Conservation (phyloP, 2,329 filamentous ascomycete genomes). For the Canariomyces notabilis region DNA sequence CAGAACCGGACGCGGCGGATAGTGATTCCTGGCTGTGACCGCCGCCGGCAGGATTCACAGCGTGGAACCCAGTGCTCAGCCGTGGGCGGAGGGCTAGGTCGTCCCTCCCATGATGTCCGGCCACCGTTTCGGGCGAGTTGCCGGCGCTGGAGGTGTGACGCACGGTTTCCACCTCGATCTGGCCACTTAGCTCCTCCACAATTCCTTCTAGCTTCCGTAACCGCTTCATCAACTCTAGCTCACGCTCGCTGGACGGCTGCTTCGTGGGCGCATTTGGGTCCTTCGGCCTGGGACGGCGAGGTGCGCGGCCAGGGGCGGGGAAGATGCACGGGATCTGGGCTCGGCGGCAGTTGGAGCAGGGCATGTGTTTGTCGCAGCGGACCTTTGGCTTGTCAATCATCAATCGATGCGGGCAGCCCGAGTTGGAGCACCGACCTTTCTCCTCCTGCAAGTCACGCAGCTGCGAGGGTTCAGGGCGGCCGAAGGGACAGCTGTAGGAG, state of each 20-base stretch:
- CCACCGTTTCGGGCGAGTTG: slow-evolving; percentile 35
- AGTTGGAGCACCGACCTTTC: slow-evolving; percentile 20
- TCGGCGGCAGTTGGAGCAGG: slow-evolving; percentile 69
- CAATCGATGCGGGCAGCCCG: background rate
- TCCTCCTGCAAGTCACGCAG: slow-evolving; percentile 43
- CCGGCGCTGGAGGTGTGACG: slow-evolving; percentile 33
- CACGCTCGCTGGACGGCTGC: slow-evolving; percentile 55
- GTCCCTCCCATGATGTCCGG: slow-evolving; percentile 21
- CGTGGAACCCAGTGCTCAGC: background rate
- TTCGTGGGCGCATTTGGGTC: slow-evolving; percentile 58
- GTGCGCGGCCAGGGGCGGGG: slow-evolving; percentile 67
- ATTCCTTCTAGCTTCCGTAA: slow-evolving; percentile 70
- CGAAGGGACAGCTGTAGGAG: slow-evolving; percentile 22
- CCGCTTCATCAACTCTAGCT: slow-evolving; percentile 66
- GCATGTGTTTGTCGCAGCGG: slow-evolving; percentile 72
- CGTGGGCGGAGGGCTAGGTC: slow-evolving; percentile 12
- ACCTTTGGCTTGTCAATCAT: slow-evolving; percentile 45
- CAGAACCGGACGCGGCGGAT: background rate
- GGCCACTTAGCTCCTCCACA: slow-evolving; percentile 63
- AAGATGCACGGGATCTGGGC: slow-evolving; percentile 69
- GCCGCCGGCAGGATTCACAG: slow-evolving; percentile 11
- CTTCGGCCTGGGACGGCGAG: slow-evolving; percentile 60
- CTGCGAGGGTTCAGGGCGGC: slow-evolving; percentile 43
- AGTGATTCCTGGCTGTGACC: slow-evolving; percentile 22
- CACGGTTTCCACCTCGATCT: slow-evolving; percentile 53